phyloP scores from a whole-genome alignment of 1,139 yeast genomes.

The Blastobotrys arbuscula region DNA sequence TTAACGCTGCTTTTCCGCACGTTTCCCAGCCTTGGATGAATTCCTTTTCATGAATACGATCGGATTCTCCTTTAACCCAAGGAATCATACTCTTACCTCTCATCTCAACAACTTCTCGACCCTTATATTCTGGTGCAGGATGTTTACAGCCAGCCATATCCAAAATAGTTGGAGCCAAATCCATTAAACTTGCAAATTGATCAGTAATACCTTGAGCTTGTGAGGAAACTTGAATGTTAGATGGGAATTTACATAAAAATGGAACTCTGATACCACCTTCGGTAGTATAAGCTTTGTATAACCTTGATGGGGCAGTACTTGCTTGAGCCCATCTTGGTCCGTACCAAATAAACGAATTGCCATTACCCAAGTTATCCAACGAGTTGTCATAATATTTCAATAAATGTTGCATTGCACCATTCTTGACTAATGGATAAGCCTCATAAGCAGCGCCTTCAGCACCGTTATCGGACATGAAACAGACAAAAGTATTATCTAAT shows the following conservation, averaged over 20 bases:
- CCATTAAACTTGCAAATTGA: slow-evolving; percentile 53
- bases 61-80: slow-evolving; percentile 10
- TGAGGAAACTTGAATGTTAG: neutral
- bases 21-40: slow-evolving; percentile 55
- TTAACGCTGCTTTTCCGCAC: slow-evolving; percentile 50
- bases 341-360: slow-evolving; percentile 47
- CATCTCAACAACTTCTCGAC: slow-evolving; percentile 39
- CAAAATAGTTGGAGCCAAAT: slow-evolving; percentile 48
- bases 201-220: slow-evolving; percentile 14
- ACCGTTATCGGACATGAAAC: slow-evolving; percentile 57
- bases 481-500: slow-evolving; percentile 47
- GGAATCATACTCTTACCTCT: slow-evolving; percentile 42
- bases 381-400: slow-evolving; percentile 39
- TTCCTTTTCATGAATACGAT: slow-evolving; percentile 39
- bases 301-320: slow-evolving; percentile 52
- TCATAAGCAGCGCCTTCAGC: slow-evolving; percentile 57
- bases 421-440: slow-evolving; percentile 42
- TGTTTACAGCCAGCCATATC: slow-evolving; percentile 44
- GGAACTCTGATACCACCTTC: slow-evolving; percentile 58
- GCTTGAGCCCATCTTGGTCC: slow-evolving; percentile 62
- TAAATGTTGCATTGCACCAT: slow-evolving; percentile 7
- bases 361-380: slow-evolving; percentile 45
- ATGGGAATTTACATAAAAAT: slow-evolving; percentile 33
- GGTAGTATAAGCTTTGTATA: slow-evolving; percentile 48
- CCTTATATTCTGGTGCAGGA: slow-evolving; percentile 40